Evolutionary conservation across 768 basidiomycete genomes (phyloP).

Genomic region (Phallus indusiatus): DNA sequence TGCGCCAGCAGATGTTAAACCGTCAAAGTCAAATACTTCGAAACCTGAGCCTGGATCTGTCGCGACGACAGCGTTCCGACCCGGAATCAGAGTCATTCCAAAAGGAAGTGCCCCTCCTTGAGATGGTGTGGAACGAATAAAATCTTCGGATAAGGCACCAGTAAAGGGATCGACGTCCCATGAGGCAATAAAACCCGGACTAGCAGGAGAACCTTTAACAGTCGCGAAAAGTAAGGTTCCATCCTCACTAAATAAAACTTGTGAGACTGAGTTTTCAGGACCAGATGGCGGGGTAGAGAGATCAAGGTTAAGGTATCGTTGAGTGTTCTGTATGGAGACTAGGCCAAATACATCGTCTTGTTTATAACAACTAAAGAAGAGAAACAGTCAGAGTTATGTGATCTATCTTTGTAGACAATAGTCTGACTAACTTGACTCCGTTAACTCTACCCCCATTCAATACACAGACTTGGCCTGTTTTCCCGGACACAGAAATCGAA

Average conservation of each 20-base stretch:
- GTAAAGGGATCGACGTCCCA: constrained; percentile 34
- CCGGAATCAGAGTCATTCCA: constrained; percentile 30
- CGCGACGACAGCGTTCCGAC: constrained; percentile 20
- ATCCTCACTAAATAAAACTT: constrained; percentile 39
- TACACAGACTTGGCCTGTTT: constrained; percentile 25
- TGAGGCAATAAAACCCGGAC: constrained; percentile 40
- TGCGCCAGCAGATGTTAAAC: constrained; percentile 14
- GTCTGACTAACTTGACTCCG: constrained; percentile 27
- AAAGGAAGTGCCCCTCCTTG: constrained; percentile 39
- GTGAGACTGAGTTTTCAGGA: constrained; percentile 34
- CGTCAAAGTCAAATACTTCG: constrained; percentile 20
- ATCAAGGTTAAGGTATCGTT: constrained; percentile 34
- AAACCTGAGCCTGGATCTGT: constrained; percentile 23
- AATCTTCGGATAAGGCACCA: constrained; percentile 35
- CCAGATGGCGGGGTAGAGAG: constrained; percentile 44
- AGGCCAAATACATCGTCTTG: constrained; percentile 35
- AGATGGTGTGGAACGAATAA: constrained; percentile 27
- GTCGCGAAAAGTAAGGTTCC: constrained; percentile 35
- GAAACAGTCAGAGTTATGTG: not conserved
- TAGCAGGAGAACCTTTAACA: constrained; percentile 39
- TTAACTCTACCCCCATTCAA: constrained; percentile 37
- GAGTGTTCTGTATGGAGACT: constrained; percentile 28
- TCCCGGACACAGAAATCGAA: constrained; percentile 27
- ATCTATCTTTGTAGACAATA: not conserved
- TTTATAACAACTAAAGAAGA: constrained; percentile 30